phyloP scores from a whole-genome alignment of 495 filamentous ascomycete genomes.

The Daldinia concentrica region DNA sequence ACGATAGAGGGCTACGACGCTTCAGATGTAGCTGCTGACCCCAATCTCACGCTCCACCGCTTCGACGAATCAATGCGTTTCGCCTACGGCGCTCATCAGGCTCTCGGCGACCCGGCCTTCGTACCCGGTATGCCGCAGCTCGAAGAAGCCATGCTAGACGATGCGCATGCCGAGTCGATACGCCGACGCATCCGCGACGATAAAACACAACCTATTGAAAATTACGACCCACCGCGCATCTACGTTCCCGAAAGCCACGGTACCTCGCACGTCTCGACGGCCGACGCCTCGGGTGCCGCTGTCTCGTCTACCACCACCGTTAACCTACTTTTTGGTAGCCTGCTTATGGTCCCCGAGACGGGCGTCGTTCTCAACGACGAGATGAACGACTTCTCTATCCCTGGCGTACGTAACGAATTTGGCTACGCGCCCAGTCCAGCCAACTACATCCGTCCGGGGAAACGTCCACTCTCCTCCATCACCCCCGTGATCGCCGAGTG shows the following conservation, averaged over 20 bases:
- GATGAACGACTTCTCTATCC: constrained; percentile 87
- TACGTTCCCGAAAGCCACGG: constrained; percentile 64
- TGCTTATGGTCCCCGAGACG: constrained; percentile 81
- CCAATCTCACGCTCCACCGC: constrained; percentile 72
- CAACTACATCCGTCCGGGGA: constrained; percentile 78
- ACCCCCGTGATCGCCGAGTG: constrained; percentile 74
- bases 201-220: constrained; percentile 69
- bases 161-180: constrained; percentile 64
- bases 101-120: constrained; percentile 83
- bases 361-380: constrained; percentile 88
- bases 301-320: constrained; percentile 82
- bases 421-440: constrained; percentile 76
- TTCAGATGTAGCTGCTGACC: constrained; percentile 36
- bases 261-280: constrained; percentile 77
- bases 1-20: constrained; percentile 76
- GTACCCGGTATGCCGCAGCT: constrained; percentile 64
- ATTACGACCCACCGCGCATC: constrained; percentile 68
- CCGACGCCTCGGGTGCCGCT: constrained; percentile 73
- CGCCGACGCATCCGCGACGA: constrained; percentile 74
- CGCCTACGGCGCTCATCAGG: constrained; percentile 74
- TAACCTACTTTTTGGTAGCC: constrained; percentile 84
- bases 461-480: constrained; percentile 78
- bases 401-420: constrained; percentile 74
- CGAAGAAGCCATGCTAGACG: constrained; percentile 67
- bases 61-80: constrained; percentile 89